A percentile compares a stretch with the other conserved stretches of the same genome.
phyloP scores from a whole-genome alignment of 1,284 basidiomycete genomes.

The Leccinum solheimii region DNA sequence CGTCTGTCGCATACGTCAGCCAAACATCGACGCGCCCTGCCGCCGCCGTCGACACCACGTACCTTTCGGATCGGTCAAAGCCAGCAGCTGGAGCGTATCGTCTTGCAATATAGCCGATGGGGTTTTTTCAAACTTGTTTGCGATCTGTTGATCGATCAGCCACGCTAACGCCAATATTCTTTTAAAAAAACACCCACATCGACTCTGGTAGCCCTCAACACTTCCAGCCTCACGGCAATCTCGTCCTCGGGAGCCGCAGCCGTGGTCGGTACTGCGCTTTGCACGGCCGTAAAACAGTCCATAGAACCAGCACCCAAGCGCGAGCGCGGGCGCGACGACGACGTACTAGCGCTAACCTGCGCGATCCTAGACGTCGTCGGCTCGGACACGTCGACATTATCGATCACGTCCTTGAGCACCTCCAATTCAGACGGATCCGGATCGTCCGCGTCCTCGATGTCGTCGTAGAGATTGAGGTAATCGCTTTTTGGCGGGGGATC shows the following conservation, averaged over 20 bases:
- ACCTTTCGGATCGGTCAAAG: slow-evolving; percentile 25
- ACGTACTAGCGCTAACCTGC: slow-evolving; percentile 9
- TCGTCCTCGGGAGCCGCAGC: slow-evolving; percentile 15
- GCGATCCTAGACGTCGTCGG: slow-evolving; percentile 10
- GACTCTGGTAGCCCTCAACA: slow-evolving; percentile 23
- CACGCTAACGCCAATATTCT: neutral
- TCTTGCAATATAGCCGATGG: slow-evolving; percentile 23
- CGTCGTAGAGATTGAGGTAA: slow-evolving; percentile 28
- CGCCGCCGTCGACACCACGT: neutral
- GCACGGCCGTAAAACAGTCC: neutral
- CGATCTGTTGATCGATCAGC: slow-evolving; percentile 16
- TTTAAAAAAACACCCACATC: slow-evolving; percentile 11
- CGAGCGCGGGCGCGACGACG: slow-evolving; percentile 3
- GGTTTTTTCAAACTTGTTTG: slow-evolving; percentile 6
- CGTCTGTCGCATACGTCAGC: slow-evolving; percentile 14
- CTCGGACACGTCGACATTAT: slow-evolving; percentile 1
- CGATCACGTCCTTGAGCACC: slow-evolving; percentile 14
- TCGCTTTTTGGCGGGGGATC: neutral
- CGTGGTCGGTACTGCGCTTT: neutral
- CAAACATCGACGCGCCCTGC: neutral
- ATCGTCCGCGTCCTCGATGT: slow-evolving; percentile 32
- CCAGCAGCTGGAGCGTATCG: slow-evolving; percentile 29
- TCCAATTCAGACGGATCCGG: slow-evolving; percentile 23
- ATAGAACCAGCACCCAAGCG: neutral
- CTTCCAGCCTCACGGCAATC: slow-evolving; percentile 10